Percentiles rank a stretch among this genome's conserved stretches.
Evolutionary conservation across 495 filamentous ascomycete genomes (phyloP).

Genomic region (Amorphotheca resinae): DNA sequence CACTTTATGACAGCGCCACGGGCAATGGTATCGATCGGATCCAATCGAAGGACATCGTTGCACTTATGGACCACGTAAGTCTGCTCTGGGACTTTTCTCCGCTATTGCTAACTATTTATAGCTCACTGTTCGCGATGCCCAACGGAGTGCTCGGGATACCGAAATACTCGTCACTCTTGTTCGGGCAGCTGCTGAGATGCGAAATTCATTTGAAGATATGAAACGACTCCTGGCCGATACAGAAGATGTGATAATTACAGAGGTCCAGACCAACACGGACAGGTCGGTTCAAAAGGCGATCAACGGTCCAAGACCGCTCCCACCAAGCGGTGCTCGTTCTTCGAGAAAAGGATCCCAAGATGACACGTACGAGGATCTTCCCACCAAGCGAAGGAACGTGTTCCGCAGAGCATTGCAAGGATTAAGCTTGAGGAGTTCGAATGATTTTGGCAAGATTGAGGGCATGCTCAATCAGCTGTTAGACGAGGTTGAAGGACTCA

Average conservation of each 20-base stretch:
- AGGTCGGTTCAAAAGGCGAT: slow-evolving; percentile 68
- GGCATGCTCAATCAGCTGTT: slow-evolving; percentile 89
- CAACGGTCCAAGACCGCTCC: slow-evolving; percentile 78
- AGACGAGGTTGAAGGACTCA: slow-evolving; percentile 80
- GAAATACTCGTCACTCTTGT: slow-evolving; percentile 94
- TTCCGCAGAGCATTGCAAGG: slow-evolving; percentile 87
- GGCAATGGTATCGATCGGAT: slow-evolving; percentile 85
- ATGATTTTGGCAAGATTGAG: slow-evolving; percentile 84
- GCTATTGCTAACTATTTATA: slow-evolving; percentile 31
- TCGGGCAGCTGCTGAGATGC: slow-evolving; percentile 90
- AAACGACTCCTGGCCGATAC: slow-evolving; percentile 82
- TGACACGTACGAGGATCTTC: slow-evolving; percentile 55
- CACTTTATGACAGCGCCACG: slow-evolving; percentile 82
- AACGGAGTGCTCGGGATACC: slow-evolving; percentile 91
- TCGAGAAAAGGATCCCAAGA: slow-evolving; percentile 44
- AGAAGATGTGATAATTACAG: slow-evolving; percentile 69
- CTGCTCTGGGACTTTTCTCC: not conserved
- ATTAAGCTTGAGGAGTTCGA: slow-evolving; percentile 70
- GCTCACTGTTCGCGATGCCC: slow-evolving; percentile 92
- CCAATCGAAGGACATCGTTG: slow-evolving; percentile 92
- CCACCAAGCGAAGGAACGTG: slow-evolving; percentile 72
- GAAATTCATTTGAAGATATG: slow-evolving; percentile 92
- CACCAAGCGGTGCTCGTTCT: slow-evolving; percentile 45
- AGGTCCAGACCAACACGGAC: slow-evolving; percentile 77
- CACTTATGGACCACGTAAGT: slow-evolving; percentile 90